A percentile compares a stretch with the other conserved stretches of the same genome.
Evolutionary conservation across 306 rosid species (phyloP).

Genomic region (Trichosanthes cucumerina): DNA sequence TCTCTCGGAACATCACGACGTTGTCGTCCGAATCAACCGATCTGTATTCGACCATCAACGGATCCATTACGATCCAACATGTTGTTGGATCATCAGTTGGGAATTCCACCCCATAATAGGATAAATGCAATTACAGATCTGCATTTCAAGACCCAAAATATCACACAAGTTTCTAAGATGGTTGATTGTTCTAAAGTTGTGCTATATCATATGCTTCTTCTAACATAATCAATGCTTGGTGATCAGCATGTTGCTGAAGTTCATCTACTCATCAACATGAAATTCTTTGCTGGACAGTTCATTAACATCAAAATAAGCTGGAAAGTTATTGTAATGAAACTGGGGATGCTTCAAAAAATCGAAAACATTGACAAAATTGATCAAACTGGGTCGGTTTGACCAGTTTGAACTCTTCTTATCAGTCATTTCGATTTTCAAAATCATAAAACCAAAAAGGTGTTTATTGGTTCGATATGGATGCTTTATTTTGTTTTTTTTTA

Average conservation of each 20-base stretch:
- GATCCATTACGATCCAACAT: slow-evolving; percentile 65
- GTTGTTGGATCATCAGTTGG: slow-evolving; percentile 36
- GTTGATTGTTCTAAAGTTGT: too few relatives aligned
- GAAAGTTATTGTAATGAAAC: not conserved
- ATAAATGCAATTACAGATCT: slow-evolving; percentile 82
- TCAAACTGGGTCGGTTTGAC: not conserved
- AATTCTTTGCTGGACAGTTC: not conserved
- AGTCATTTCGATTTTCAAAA: not conserved
- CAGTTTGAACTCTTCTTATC: not conserved
- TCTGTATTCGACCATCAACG: slow-evolving; percentile 19
- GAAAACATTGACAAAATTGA: not conserved
- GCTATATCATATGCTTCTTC: too few relatives aligned
- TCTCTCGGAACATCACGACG: slow-evolving; percentile 41
- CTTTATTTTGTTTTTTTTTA: not conserved
- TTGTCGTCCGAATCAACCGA: slow-evolving; percentile 52
- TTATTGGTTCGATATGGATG: not conserved
- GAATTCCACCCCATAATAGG: slow-evolving; percentile 52
- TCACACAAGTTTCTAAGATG: not conserved
- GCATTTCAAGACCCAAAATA: slow-evolving; percentile 17
- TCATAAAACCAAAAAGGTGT: not conserved
- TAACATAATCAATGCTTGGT: not conserved
- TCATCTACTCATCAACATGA: not conserved
- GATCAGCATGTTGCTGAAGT: not conserved
- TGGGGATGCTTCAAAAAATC: not conserved
- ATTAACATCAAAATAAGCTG: not conserved